phyloP scores from a whole-genome alignment of 2,329 filamentous ascomycete species.

The Claviceps sp. region DNA sequence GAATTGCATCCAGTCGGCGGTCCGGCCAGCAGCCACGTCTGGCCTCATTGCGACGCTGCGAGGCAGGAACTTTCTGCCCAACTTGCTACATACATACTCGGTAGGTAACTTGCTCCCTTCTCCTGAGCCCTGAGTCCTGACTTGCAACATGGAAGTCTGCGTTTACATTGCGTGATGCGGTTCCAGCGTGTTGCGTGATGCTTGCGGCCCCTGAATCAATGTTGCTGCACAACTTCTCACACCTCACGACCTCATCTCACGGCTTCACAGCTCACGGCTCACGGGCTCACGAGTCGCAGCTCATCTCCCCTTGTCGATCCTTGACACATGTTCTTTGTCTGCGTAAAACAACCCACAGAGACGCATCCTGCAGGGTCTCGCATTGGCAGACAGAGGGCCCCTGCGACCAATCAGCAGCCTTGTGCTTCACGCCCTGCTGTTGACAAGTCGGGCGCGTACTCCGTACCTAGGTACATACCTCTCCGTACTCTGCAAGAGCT shows the following conservation, averaged over 20 bases:
- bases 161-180: neutral
- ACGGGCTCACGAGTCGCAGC: neutral
- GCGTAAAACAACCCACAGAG: neutral
- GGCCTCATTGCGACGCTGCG: neutral
- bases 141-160: neutral
- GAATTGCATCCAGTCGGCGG: neutral
- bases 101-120: no score
- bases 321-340: neutral
- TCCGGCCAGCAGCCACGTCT: neutral
- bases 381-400: constrained; percentile 1
- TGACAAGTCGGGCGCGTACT: neutral
- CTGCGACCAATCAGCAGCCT: constrained; percentile 3
- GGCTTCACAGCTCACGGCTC: neutral
- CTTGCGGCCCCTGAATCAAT: neutral
- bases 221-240: neutral
- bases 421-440: neutral
- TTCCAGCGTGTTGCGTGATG: neutral
- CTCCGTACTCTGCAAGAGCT: neutral
- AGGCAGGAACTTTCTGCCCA: neutral
- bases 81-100: no score
- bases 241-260: neutral
- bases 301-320: constrained; percentile 2
- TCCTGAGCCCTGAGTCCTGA: no score
- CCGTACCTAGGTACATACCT: no score
- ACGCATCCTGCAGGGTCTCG: constrained; percentile 3